These are phyloP conservation scores for Ophiostoma sp. DNA, from an alignment of 2,329 filamentous ascomycete genomes.

Conservation along the genomic window DNA sequence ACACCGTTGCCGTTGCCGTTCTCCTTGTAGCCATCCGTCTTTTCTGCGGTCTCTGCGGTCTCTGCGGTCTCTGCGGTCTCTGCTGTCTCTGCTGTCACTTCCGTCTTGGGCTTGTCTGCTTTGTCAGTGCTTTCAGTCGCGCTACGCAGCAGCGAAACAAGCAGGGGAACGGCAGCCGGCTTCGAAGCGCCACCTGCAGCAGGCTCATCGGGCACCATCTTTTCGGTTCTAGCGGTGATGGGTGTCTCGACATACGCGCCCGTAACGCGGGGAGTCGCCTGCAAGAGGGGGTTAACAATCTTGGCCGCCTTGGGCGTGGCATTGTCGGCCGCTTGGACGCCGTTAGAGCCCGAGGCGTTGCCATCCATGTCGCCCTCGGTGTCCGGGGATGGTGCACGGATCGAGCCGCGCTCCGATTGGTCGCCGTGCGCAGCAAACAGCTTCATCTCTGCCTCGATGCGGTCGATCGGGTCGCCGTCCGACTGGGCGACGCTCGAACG, in stretches of 20 bases:
- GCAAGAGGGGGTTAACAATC: slow-evolving; percentile 39
- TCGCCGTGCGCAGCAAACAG: slow-evolving; percentile 52
- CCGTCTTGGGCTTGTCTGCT: too few species aligned
- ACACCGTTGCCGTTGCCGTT: neutral
- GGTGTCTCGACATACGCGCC: slow-evolving; percentile 56
- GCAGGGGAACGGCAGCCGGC: too few species aligned
- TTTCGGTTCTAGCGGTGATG: slow-evolving; percentile 41
- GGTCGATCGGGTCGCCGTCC: slow-evolving; percentile 50
- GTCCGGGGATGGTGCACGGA: slow-evolving; percentile 46
- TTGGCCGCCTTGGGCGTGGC: slow-evolving; percentile 44
- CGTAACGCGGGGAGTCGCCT: slow-evolving; percentile 49
- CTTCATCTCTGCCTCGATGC: slow-evolving; percentile 52
- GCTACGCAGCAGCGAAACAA: too few species aligned
- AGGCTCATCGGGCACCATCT: slow-evolving; percentile 21
- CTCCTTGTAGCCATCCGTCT: slow-evolving; percentile 25
- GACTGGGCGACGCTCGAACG: slow-evolving; percentile 44
- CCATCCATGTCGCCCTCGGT: slow-evolving; percentile 17
- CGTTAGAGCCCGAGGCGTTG: slow-evolving; percentile 10
- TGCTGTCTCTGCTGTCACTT: too few species aligned
- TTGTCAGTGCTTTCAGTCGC: too few species aligned
- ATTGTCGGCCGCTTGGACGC: slow-evolving; percentile 11
- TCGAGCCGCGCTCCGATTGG: slow-evolving; percentile 51
- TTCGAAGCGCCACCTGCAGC: too few species aligned
- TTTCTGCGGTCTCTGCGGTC: too few species aligned
- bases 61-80: too few species aligned